Evolutionary conservation across 768 basidiomycete species (phyloP).

Genomic region (Boletus speciosus): DNA sequence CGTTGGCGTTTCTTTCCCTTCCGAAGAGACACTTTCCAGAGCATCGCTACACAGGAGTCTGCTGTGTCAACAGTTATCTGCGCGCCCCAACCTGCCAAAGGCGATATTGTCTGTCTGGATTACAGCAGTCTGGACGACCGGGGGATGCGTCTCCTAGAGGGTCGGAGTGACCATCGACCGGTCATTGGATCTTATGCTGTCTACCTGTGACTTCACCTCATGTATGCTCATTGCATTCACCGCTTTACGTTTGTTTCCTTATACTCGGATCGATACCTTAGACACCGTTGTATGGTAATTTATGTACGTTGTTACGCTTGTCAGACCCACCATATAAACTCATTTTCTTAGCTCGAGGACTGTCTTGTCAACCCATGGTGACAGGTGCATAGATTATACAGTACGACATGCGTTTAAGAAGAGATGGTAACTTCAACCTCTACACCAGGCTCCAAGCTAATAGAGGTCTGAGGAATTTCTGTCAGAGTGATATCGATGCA

Average conservation of each 20-base stretch:
- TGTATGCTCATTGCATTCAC: conserved; percentile 12
- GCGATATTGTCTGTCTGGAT: conserved; percentile 68
- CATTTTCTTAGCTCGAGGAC: neutral
- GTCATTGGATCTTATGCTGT: conserved; percentile 78
- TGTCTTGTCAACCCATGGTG: conserved; percentile 1
- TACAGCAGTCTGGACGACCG: conserved; percentile 76
- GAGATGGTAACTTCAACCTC: conserved; percentile 99
- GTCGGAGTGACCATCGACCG: conserved; percentile 79
- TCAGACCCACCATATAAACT: conserved; percentile 9
- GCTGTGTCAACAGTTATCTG: conserved; percentile 16
- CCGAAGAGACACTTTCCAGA: conserved; percentile 37
- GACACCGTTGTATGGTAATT: conserved; percentile 12
- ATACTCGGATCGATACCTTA: conserved; percentile 18
- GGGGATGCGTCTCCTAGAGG: conserved; percentile 71
- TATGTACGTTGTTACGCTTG: conserved; percentile 14
- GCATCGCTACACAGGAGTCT: conserved; percentile 25
- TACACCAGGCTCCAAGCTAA: conserved; percentile 98
- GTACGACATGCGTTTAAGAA: conserved; percentile 38
- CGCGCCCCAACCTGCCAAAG: conserved; percentile 42
- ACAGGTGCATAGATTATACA: conserved; percentile 1
- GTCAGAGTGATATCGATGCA: conserved; percentile 5
- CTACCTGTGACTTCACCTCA: conserved; percentile 44
- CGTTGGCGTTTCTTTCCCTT: conserved; percentile 54
- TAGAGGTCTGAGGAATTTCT: conserved; percentile 68
- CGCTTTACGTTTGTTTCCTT: neutral